phyloP scores from a whole-genome alignment of 2,329 filamentous ascomycete genomes.

The Sporothrix pseudoabietina region DNA sequence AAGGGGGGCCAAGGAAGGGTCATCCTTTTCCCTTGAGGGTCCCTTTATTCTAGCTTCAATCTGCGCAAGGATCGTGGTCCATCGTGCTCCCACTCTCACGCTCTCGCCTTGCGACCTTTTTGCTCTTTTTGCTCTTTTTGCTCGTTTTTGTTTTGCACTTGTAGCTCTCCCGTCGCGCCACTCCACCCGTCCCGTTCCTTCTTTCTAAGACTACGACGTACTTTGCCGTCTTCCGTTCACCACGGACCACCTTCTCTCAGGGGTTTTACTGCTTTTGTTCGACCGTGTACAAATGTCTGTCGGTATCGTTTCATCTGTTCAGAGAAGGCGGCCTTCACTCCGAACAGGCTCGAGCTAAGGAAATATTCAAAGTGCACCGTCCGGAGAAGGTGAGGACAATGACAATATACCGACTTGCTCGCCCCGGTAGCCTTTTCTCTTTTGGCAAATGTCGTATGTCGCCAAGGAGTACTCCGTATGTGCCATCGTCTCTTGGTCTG shows the following conservation, averaged over 20 bases:
- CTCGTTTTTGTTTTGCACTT: neutral
- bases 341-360: neutral
- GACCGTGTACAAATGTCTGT: neutral
- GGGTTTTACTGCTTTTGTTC: neutral
- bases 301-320: slow-evolving; percentile 2
- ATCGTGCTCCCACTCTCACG: neutral
- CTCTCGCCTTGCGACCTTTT: neutral
- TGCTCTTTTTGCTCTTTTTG: neutral
- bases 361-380: neutral
- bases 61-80: neutral
- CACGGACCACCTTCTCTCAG: slow-evolving; percentile 7
- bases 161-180: slow-evolving; percentile 2
- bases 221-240: slow-evolving; percentile 6
- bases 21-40: neutral
- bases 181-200: slow-evolving; percentile 13
- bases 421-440: neutral
- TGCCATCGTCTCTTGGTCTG: neutral
- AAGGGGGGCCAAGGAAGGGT: neutral
- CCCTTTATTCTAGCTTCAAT: neutral
- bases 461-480: neutral
- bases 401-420: neutral
- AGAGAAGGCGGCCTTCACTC: neutral
- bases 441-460: neutral
- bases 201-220: neutral
- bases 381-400: neutral